Evolutionary conservation across 1,284 basidiomycete genomes (phyloP).

Genomic region (Ceratobasidium sp.): DNA sequence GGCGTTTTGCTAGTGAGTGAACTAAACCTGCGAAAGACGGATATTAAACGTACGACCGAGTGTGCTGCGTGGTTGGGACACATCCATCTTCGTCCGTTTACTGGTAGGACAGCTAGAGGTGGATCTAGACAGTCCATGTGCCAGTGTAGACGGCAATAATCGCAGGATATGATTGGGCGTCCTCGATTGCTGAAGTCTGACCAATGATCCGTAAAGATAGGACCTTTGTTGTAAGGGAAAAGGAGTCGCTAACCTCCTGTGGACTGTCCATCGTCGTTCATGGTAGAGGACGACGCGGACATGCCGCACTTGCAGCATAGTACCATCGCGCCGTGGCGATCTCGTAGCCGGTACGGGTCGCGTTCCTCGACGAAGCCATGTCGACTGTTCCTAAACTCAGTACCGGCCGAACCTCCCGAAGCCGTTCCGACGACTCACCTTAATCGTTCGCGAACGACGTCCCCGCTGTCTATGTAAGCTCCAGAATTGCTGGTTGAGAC

Average conservation of each 20-base stretch:
- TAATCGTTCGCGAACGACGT: constrained; percentile 51
- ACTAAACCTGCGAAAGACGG: constrained; percentile 35
- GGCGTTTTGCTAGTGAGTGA: constrained; percentile 72
- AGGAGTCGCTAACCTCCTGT: constrained; percentile 33
- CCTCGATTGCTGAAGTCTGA: constrained; percentile 45
- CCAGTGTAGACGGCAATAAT: constrained; percentile 96
- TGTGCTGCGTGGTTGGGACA: constrained; percentile 95
- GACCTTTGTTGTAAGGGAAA: background rate
- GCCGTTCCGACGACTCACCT: constrained; percentile 31
- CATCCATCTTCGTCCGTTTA: constrained; percentile 95
- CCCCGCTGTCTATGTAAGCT: constrained; percentile 79
- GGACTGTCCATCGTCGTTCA: constrained; percentile 4
- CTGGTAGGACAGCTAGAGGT: constrained; percentile 86
- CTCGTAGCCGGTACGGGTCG: constrained; percentile 87
- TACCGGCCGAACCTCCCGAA: constrained; percentile 14
- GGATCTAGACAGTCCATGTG: constrained; percentile 97
- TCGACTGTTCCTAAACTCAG: constrained; percentile 65
- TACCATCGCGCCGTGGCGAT: constrained; percentile 82
- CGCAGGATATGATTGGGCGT: constrained; percentile 85
- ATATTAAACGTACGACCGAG: constrained; percentile 65
- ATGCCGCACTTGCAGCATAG: constrained; percentile 91
- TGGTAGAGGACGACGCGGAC: constrained; percentile 69
- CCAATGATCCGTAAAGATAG: constrained; percentile 26
- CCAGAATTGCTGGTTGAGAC: constrained; percentile 79
- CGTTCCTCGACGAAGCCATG: constrained; percentile 91